Percentiles rank a stretch among this genome's conserved stretches.
Evolutionary conservation across 75 land plant genomes (phyloP).

Genomic region (Pinus tabuliformis): DNA sequence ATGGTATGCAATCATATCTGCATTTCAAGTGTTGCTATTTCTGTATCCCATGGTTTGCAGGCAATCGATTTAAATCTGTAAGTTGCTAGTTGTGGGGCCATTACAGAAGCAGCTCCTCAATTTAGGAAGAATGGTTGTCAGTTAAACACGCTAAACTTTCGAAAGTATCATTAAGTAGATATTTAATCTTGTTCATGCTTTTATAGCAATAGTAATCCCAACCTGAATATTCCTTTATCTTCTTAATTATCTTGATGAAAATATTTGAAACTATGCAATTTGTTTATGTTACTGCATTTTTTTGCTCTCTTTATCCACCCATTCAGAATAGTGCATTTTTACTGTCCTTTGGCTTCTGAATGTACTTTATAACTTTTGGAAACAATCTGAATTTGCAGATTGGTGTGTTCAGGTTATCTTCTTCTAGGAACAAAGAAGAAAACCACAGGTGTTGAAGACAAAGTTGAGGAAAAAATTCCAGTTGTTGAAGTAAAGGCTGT

Average conservation of each 20-base stretch:
- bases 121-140: neutral
- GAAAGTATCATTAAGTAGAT: neutral
- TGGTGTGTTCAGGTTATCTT: slow-evolving; percentile 3
- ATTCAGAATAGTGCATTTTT: too few relatives aligned
- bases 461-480: neutral
- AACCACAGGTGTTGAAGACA: neutral
- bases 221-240: too few relatives aligned
- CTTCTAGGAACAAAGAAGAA: neutral
- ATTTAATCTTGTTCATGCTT: too few relatives aligned
- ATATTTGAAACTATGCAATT: too few relatives aligned
- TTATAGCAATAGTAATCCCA: too few relatives aligned
- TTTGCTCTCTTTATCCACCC: too few relatives aligned
- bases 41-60: neutral
- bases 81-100: neutral
- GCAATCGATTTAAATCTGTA: too few relatives aligned
- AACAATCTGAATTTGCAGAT: neutral
- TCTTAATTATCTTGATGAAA: too few relatives aligned
- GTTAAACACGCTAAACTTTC: neutral
- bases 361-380: too few relatives aligned
- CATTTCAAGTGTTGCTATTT: neutral
- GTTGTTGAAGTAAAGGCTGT: slow-evolving; percentile 7
- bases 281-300: too few relatives aligned
- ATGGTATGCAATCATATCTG: neutral
- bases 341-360: neutral
- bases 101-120: neutral